These are phyloP conservation scores for Fusarium nodosum DNA, from an alignment of 2,329 filamentous ascomycete genomes.

Conservation along the genomic window DNA sequence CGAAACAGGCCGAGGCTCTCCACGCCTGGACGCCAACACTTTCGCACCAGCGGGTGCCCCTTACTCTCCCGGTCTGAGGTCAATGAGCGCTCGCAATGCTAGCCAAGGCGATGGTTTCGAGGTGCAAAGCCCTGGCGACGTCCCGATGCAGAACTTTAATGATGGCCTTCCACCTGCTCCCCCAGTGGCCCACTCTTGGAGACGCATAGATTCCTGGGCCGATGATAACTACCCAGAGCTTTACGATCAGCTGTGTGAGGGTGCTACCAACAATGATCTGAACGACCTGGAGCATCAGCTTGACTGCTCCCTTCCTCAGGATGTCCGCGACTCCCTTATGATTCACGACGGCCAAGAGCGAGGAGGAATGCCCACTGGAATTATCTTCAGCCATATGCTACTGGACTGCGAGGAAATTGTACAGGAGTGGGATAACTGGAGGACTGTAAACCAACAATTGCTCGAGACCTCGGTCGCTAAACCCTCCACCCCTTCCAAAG, in stretches of 20 bases:
- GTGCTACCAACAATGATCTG: constrained; percentile 91
- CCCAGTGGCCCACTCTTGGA: constrained; percentile 90
- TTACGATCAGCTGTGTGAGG: constrained; percentile 92
- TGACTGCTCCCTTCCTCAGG: constrained; percentile 92
- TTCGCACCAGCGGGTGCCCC: constrained; percentile 73
- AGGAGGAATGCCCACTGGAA: constrained; percentile 88
- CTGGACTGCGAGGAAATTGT: constrained; percentile 98
- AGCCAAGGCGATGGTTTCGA: constrained; percentile 77
- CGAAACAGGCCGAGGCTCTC: constrained; percentile 71
- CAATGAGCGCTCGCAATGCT: constrained; percentile 76
- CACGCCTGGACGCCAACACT: constrained; percentile 50
- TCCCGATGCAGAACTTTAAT: constrained; percentile 95
- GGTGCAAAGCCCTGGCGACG: constrained; percentile 81
- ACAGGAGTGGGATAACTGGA: constrained; percentile 98
- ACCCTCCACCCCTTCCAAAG: constrained; percentile 77
- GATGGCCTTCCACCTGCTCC: constrained; percentile 92
- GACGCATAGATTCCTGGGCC: constrained; percentile 91
- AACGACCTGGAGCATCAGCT: constrained; percentile 97
- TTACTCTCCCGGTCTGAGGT: constrained; percentile 92
- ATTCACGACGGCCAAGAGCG: constrained; percentile 98
- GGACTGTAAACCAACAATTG: constrained; percentile 92
- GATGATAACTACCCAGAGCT: constrained; percentile 97
- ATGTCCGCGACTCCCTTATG: constrained; percentile 91
- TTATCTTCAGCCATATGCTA: constrained; percentile 94
- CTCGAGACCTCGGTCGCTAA: constrained; percentile 69